Base-by-base conservation (phyloP, 805 yeast genomes). In the Candida ipomoeae region DNA sequence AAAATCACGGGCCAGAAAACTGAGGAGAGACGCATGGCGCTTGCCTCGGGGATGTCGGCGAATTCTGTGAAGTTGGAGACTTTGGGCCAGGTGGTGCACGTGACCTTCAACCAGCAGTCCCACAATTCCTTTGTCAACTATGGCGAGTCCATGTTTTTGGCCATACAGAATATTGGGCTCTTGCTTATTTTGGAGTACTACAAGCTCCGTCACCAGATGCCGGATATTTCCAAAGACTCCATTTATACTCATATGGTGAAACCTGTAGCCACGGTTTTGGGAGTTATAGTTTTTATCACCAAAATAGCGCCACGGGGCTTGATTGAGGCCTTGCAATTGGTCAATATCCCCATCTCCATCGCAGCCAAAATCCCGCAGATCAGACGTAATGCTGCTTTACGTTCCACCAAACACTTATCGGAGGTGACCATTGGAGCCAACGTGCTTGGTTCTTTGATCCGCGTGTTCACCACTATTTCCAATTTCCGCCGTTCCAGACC, bases 311-410 rank as follows among this genome's bases (percentile, higher is more conserved):
- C 77, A 5, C 46, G 58, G 3, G 37, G 52, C 3, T 52, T 66
- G 44, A 54, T 73, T 23, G 58, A 60, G 46, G 56, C 62, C 1
- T 63, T 73, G 48, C 72, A 73, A 57, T 62, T 71, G 14, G 57
- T 66, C 49, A 68, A 61, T 42, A 73, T 73, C 45, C 78, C 78
- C 6, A 51, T 73, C 13, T 62, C 69, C 7, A 63, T 73, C 10
- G 56, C 64, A 10, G 66, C 76, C 14, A 73, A 70, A 54, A 48
- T 72, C 29, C 76, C 77, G 6, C 78, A 73, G 50, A 73, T 73
- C 49, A 59, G 53, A 40, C 63, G 63, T 29, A 73, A 73, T 51
- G 57, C 63, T 21, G 59, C 54, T 20, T 63, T 73, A 53, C 60
- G 63, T 40, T 68, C 75, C 2, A 69, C 77, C 1, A 57, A 56